Base-by-base conservation (phyloP, 2,329 filamentous ascomycete species). In the Polytolypa hystricis region DNA sequence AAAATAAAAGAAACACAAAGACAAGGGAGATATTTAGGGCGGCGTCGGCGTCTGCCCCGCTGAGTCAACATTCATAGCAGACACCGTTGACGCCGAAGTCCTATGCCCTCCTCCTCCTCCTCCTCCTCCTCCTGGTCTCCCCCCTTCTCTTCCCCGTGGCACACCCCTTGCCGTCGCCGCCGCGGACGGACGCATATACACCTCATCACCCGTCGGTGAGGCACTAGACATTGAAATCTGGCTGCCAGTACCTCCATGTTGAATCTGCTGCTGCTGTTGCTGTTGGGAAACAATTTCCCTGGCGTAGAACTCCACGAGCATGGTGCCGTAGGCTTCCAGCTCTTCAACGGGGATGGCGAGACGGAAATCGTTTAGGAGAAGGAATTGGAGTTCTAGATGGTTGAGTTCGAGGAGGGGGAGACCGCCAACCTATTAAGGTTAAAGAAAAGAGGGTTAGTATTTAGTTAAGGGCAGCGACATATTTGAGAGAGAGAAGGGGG, bases 261-360 rank as follows among this genome's bases (percentile, higher is more conserved):
- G 15, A 16, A 47, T 45, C 11, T 37, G 11, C 18, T 35, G 25
- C 12, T 52, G 49, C 17, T 52, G 51, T 19, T 73, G 67, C 44
- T 69, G 66, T 50, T 81, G 77, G 17, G 75, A 68, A 17, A 94
- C 74, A 11, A 95, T 80, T 57, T 98, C 91, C 37, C 89, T 73
- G 0, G 86, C 89, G 54, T 96, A 98, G 54, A 96, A 98, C 54
- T 96, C 89, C 11, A 98, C 91, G 9, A 98, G 70, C 89, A 96
- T 96, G 1, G 91, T 98, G 4, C 86, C 91, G 51, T 98, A 98
- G 0, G 86, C 85, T 60, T 98, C 91, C 41, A 98, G 74, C 52
- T 96, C 89, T 63, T 96, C 91, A 10, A 96, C 81, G 0, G 89
- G 82, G 7, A 98, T 81, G 2, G 85, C 84, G 11, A 98, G 77